phyloP scores from a whole-genome alignment of 2,329 filamentous ascomycete genomes.

The Ophiostoma ulmi region DNA sequence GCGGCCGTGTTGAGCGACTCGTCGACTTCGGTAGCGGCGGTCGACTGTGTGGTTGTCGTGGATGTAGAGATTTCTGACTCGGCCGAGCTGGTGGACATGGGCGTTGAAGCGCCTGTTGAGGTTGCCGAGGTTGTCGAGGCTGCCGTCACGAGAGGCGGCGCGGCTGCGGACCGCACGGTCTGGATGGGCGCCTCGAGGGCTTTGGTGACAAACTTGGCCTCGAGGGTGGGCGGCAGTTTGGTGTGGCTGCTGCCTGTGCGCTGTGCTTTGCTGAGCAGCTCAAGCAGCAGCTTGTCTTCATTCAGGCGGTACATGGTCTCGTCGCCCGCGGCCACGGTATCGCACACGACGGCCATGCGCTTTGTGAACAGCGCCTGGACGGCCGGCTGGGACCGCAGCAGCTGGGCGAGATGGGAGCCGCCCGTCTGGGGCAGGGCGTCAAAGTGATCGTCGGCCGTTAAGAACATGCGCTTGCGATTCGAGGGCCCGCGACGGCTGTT shows the following conservation, averaged over 20 bases:
- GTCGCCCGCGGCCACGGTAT: constrained; percentile 74
- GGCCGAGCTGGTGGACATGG: constrained; percentile 32
- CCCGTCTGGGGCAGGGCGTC: constrained; percentile 51
- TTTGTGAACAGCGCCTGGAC: constrained; percentile 52
- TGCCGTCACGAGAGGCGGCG: neutral
- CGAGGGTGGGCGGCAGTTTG: constrained; percentile 72
- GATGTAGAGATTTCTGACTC: constrained; percentile 41
- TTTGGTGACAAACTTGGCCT: constrained; percentile 75
- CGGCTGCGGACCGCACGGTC: constrained; percentile 49
- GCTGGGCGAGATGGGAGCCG: constrained; percentile 53
- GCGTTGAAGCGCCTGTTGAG: constrained; percentile 23
- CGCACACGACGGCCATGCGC: constrained; percentile 68
- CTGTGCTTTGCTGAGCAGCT: constrained; percentile 66
- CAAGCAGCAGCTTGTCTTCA: constrained; percentile 60
- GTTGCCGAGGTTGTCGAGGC: neutral
- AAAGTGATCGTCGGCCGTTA: constrained; percentile 66
- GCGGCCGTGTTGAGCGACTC: constrained; percentile 38
- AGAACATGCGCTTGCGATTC: constrained; percentile 55
- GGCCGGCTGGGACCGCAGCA: constrained; percentile 46
- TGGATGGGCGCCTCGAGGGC: constrained; percentile 71
- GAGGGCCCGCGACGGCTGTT: neutral
- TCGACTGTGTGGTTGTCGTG: constrained; percentile 34
- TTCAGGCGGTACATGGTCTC: constrained; percentile 81
- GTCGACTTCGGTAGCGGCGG: constrained; percentile 12
- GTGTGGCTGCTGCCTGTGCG: constrained; percentile 49